Evolutionary conservation across 495 filamentous ascomycete genomes (phyloP), one percentile per base, ranked within the genome.

Genomic region (Xylaria castorea): DNA sequence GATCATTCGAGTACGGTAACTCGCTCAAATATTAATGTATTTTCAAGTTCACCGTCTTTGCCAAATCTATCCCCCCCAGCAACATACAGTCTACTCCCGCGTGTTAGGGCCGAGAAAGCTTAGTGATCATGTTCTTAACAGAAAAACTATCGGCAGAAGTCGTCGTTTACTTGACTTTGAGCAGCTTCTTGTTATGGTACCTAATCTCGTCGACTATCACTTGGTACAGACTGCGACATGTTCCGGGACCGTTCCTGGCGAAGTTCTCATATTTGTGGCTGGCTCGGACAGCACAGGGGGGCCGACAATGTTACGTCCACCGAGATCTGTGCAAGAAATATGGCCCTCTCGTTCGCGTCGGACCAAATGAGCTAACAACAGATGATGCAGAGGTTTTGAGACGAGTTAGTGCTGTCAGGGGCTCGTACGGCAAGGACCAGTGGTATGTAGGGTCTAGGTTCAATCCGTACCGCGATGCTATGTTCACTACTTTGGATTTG

Each of bases 311-410:
- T 57, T 46, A 70, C 6, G n/a, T 63, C 18, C 62, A 75, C 62
- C 71, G 57, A 16, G 60, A 40, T 61, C 58, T 75, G 48, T 68
- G 69, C 42, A 36, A 60, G 20, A 36, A 48, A 38, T 75, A 73
- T 25, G 68, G 70, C 18, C 66, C 75, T 12, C 53, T 83, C 3
- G 80, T 80, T 32, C 78, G 82, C 6, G 75, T 83, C 48, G 80
- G 72, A 14, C 81, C 80, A n/a, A 71, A 77, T 20, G 66, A 76
- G 25, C 77, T 85, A 7, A 65, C 84, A 7, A 84, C 82, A 14
- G 63, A 71, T n/a, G 82, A 85, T 65, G 79, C 82, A 9, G 81
- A 80, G 9, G 60, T 85, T 2, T 61, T 84, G n/a, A 46, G 60
- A 22, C 74, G 70, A 48, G 80, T 78, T 67, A 78, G 60, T 66